These are phyloP conservation scores for Teratosphaeria gauchensis DNA, from an alignment of 2,329 filamentous ascomycete species.

Conservation along the genomic window DNA sequence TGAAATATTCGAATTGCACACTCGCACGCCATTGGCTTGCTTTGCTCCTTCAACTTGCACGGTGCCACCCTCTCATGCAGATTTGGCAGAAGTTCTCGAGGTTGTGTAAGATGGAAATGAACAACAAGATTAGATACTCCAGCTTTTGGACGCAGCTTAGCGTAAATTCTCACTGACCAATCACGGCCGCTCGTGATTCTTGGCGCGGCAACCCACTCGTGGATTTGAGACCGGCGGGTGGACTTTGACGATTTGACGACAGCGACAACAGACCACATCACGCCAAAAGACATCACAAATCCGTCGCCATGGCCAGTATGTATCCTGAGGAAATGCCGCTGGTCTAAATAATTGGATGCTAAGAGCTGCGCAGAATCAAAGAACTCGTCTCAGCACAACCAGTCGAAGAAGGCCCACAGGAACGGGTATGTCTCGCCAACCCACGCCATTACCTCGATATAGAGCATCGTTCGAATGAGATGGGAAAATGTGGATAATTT, in stretches of 20 bases:
- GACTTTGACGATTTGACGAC: not conserved
- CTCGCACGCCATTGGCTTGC: too few species aligned
- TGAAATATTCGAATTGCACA: too few species aligned
- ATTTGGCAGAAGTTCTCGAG: too few species aligned
- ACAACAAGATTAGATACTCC: not conserved
- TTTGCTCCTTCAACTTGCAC: too few species aligned
- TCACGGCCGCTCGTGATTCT: not conserved
- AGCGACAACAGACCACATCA: not conserved
- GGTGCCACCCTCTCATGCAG: too few species aligned
- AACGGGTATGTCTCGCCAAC: conserved; percentile 67
- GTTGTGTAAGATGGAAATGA: not conserved
- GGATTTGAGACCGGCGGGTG: not conserved
- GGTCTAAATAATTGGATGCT: conserved; percentile 3
- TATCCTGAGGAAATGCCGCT: conserved; percentile 18
- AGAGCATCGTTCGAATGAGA: conserved; percentile 2
- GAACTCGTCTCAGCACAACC: conserved; percentile 99
- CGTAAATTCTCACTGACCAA: too few species aligned
- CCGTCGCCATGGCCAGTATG: conserved; percentile 60
- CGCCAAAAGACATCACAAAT: conserved; percentile 1
- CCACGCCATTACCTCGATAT: not conserved
- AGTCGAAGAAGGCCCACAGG: conserved; percentile 95
- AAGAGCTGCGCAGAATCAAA: conserved; percentile 67
- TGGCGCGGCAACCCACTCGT: not conserved
- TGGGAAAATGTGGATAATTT: not conserved
- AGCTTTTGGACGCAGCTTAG: not conserved